Evolutionary conservation across 2,329 filamentous ascomycete genomes (phyloP).

Genomic region (Colletotrichum kahawae): DNA sequence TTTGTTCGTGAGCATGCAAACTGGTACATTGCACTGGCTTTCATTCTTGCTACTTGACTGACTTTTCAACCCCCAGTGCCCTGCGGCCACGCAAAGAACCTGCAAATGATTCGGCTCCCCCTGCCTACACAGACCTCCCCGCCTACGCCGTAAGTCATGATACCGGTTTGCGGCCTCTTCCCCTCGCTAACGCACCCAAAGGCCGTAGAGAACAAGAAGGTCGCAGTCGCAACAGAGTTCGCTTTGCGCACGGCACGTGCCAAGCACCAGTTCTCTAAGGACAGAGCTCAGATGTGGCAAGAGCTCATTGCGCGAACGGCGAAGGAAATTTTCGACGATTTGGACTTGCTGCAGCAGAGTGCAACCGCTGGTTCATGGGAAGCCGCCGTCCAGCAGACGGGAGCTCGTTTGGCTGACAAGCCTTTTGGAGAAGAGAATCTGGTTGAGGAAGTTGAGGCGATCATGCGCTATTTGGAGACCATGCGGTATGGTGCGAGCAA

Average conservation of each 20-base stretch:
- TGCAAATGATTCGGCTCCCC: rapidly evolving
- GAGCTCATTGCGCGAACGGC: neutral
- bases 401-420: neutral
- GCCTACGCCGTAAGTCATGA: neutral
- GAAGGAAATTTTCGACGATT: neutral
- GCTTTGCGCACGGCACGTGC: neutral
- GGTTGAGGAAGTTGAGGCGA: neutral
- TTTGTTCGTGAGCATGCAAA: neutral
- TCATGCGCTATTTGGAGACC: neutral
- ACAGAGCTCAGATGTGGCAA: neutral
- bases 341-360: neutral
- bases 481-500: neutral
- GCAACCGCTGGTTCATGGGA: neutral
- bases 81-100: neutral
- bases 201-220: neutral
- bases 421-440: neutral
- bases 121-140: neutral
- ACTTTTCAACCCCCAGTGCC: neutral
- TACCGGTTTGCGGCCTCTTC: rapidly evolving
- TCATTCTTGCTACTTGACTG: rapidly evolving
- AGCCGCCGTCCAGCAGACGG: neutral
- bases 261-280: neutral
- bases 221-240: neutral
- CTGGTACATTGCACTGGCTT: neutral
- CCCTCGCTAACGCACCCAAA: neutral